Evolutionary conservation across 2,329 filamentous ascomycete species (phyloP), one percentile per base, ranked within the genome.

Genomic region (Rhexocercosporidium sp.): DNA sequence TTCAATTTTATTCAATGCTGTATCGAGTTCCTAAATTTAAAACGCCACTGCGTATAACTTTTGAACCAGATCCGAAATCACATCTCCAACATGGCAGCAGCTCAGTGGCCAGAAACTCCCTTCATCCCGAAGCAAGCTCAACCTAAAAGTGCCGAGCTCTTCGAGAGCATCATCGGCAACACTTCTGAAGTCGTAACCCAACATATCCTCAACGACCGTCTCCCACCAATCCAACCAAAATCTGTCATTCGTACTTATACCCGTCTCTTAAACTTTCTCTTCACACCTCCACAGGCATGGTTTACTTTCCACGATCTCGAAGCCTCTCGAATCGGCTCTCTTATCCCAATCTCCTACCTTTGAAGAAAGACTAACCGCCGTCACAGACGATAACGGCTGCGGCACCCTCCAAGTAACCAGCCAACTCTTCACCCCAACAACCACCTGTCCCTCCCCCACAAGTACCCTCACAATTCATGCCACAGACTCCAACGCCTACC

Each of bases 381-480:
- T 12, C 31, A 22, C 20, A 56, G 56, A 65, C 37, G 49, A 67
- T 9, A 67, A 65, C 25, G 66, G 62, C 60, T 65, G 47, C 18
- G 63, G 63, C 31, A 59, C 53, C 27, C 59, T 64, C 7, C 31
- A 61, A 59, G 62, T 62, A 8, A 62, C 41, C 8, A 49, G 29
- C 11, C 39, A 63, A 14, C 44, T 67, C 18, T 64, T 67, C 53
- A 39, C 34, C 2, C 12, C n/a, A n/a, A n/a, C n/a, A n/a, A n/a
- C 53, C 8, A 44, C 31, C 1, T 29, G 46, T 22, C 65, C 65
- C 27, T 61, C 54, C 3, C 20, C 22, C 9, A 2, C 34, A 18
- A 47, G 31, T n/a, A 37, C n/a, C 34, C 16, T 66, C 51, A 44
- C 18, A 18, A 53, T 59, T 31, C 53, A 49, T 27, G 59, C 59